phyloP scores from a whole-genome alignment of 2,329 filamentous ascomycete genomes.

The Septoria linicola region DNA sequence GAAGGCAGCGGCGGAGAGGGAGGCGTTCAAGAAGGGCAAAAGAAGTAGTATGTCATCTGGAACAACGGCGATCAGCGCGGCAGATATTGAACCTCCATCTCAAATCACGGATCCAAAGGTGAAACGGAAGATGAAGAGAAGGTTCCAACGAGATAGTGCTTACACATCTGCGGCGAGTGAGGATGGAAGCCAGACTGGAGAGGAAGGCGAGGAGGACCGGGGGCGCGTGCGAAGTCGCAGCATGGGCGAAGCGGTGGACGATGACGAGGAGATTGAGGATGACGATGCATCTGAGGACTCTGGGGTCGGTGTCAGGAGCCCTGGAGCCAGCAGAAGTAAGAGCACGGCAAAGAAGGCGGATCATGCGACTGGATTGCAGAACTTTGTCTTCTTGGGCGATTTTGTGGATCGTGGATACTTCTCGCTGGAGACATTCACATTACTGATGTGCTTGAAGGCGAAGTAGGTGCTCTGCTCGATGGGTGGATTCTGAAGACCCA shows the following conservation, averaged over 20 bases:
- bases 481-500: slow-evolving; percentile 7
- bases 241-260: slow-evolving; percentile 41
- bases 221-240: slow-evolving; percentile 41
- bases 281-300: slow-evolving; percentile 48
- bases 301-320: slow-evolving; percentile 44
- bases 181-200: slow-evolving; percentile 36
- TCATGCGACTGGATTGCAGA: slow-evolving; percentile 59
- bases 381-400: slow-evolving; percentile 71
- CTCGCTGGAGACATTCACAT: slow-evolving; percentile 69
- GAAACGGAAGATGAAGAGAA: slow-evolving; percentile 73
- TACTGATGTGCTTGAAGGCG: slow-evolving; percentile 70
- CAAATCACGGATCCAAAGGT: slow-evolving; percentile 85
- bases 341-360: slow-evolving; percentile 31
- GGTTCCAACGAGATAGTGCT: slow-evolving; percentile 51
- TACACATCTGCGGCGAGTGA: slow-evolving; percentile 56
- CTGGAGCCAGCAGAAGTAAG: slow-evolving; percentile 38
- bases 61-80: slow-evolving; percentile 71
- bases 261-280: slow-evolving; percentile 51
- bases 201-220: slow-evolving; percentile 48
- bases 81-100: slow-evolving; percentile 86
- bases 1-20: slow-evolving; percentile 24
- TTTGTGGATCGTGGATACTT: slow-evolving; percentile 75
- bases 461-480: slow-evolving; percentile 48
- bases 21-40: slow-evolving; percentile 20
- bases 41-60: slow-evolving; percentile 27